A percentile compares a stretch with the other conserved stretches of the same genome.
These are phyloP conservation scores for Cerrena zonata DNA, from an alignment of 1,284 basidiomycete genomes.

Conservation along the genomic window DNA sequence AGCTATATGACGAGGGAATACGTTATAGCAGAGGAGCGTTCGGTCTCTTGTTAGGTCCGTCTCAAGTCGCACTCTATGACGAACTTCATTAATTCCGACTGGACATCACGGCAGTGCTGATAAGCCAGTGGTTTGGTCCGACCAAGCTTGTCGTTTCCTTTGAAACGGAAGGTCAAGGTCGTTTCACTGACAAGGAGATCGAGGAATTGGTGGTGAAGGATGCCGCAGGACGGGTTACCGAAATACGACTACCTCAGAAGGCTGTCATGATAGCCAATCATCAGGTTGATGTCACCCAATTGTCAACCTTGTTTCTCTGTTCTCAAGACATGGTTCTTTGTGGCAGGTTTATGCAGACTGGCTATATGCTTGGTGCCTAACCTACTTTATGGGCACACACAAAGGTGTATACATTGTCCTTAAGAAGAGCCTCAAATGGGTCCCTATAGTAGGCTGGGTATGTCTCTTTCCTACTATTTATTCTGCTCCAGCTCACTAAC, in stretches of 20 bases:
- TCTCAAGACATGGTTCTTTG: neutral
- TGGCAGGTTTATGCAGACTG: constrained; percentile 82
- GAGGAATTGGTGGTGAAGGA: constrained; percentile 52
- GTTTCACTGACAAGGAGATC: constrained; percentile 54
- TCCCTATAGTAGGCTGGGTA: constrained; percentile 86
- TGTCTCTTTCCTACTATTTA: constrained; percentile 21
- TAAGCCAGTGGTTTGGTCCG: constrained; percentile 78
- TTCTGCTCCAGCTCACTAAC: neutral
- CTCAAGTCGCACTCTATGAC: constrained; percentile 1
- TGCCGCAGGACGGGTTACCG: constrained; percentile 48
- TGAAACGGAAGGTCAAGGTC: constrained; percentile 59
- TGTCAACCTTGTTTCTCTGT: no score
- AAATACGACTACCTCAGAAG: constrained; percentile 69
- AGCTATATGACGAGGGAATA: constrained; percentile 62
- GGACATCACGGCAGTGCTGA: constrained; percentile 46
- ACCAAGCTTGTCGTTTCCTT: constrained; percentile 73
- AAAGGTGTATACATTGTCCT: constrained; percentile 81
- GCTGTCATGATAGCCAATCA: constrained; percentile 79
- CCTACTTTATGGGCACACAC: constrained; percentile 71
- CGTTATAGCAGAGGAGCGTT: constrained; percentile 81
- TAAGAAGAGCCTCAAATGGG: constrained; percentile 83
- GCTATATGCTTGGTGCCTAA: constrained; percentile 88
- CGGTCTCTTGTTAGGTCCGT: constrained; percentile 66
- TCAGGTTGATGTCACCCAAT: constrained; percentile 50
- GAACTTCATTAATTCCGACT: constrained; percentile 1